Evolutionary conservation across 2,329 filamentous ascomycete species (phyloP).

Genomic region (Epichloe gansuensis): DNA sequence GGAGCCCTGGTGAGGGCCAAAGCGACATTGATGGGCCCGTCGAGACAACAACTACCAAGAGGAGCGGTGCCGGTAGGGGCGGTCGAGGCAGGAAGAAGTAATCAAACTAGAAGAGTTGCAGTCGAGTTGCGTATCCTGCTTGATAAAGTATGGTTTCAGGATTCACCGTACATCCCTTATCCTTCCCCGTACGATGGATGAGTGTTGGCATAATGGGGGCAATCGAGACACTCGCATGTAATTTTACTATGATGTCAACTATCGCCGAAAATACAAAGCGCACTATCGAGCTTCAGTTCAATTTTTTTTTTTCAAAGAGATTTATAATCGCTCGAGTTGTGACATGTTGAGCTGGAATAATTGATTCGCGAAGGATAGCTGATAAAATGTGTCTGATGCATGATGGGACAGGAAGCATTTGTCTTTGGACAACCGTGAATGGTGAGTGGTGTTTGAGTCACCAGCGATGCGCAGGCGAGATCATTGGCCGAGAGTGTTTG

Average conservation of each 20-base stretch:
- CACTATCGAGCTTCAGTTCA: too few relatives aligned
- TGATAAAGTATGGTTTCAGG: background rate
- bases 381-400: background rate
- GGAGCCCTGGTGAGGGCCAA: slow-evolving; percentile 65
- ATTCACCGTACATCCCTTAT: background rate
- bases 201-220: background rate
- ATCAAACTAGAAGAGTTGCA: background rate
- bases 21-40: slow-evolving; percentile 47
- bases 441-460: slow-evolving; percentile 10
- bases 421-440: background rate
- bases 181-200: background rate
- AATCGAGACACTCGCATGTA: background rate
- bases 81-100: slow-evolving; percentile 31
- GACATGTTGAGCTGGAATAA: background rate
- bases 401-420: background rate
- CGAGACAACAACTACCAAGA: slow-evolving; percentile 26
- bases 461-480: slow-evolving; percentile 6
- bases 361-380: too few relatives aligned
- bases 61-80: slow-evolving; percentile 22
- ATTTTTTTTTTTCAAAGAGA: background rate
- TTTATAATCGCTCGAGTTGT: background rate
- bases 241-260: too few relatives aligned
- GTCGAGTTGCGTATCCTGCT: background rate
- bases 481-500: background rate
- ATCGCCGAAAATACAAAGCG: too few relatives aligned